A percentile compares a stretch with the other conserved stretches of the same genome.
Conservation (phyloP, 305 asterid species). For the Solanum hybrid region DNA sequence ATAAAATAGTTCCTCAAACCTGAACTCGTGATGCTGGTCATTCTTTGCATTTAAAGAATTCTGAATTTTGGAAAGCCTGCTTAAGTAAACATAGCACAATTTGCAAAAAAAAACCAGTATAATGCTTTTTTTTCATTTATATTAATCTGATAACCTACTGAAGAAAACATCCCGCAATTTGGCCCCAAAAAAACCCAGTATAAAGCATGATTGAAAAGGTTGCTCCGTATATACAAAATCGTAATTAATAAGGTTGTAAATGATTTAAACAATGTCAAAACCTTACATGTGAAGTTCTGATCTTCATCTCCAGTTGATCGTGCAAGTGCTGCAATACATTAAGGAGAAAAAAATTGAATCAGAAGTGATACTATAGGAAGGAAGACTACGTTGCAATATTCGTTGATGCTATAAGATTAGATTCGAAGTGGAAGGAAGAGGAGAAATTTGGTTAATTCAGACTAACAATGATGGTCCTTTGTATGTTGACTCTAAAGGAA, state of each 20-base stretch:
- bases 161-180: background rate
- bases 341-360: conserved; percentile 5
- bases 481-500: background rate
- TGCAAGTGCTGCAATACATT: conserved; percentile 64
- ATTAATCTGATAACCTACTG: background rate
- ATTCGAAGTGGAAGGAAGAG: background rate
- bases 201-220: background rate
- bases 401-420: background rate
- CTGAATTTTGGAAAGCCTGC: background rate
- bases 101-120: background rate
- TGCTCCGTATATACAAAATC: background rate
- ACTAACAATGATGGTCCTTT: background rate
- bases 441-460: background rate
- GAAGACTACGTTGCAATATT: background rate
- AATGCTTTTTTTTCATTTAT: background rate
- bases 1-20: background rate
- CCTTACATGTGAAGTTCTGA: conserved; percentile 81
- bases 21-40: background rate
- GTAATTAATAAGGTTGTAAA: background rate
- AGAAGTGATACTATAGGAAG: conserved; percentile 3
- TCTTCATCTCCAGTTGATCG: conserved; percentile 81
- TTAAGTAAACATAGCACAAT: background rate
- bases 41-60: background rate
- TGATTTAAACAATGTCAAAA: conserved; percentile 8
- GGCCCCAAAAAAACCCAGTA: background rate